Evolutionary conservation across 2,329 filamentous ascomycete genomes (phyloP), one percentile per base, ranked within the genome.

Genomic region (Clonostachys rhizophaga): DNA sequence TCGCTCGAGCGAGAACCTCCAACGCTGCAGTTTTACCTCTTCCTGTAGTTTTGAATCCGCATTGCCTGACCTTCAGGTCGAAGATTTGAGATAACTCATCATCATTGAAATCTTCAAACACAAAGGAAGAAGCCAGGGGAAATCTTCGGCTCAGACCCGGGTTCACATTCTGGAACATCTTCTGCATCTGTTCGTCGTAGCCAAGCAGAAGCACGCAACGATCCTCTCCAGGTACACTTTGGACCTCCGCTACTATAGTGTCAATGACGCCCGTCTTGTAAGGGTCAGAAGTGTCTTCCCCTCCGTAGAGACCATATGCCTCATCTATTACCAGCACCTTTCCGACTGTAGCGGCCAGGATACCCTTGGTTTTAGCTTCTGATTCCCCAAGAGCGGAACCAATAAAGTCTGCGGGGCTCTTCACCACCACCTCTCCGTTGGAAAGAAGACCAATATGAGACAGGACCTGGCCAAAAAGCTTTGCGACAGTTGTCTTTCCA

Each of bases 321-420:
- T 94, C 88, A 51, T 92, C 88, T 4, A 92, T 90, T 13, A 92
- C 79, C 0, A 92, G 73, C 0, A 91, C 86, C 52, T 91, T 92
- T 0, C 89, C 88, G 0, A 76, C 52, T 0, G 84, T 82, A 0
- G 81, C 67, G 0, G 78, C 79, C 0, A 92, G 70, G 7, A 91
- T 90, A 0, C 71, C 83, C 53, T 89, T 91, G 0, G 87, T 91
- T 34, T 83, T 80, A 3, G 75, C 69, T 59, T 92, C 87, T 0
- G 87, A 91, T 2, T 75, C 68, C 0, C 88, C 88, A 0, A 92
- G 50, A 1, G 58, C 69, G 9, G 62, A 65, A 0, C 86, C 86
- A 2, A 91, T 68, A 55, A 92, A 91, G 54, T 92, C 88, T 0
- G 86, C 67, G 0, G 87, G 87, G 39, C 83, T 89, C 56, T 88